These are phyloP conservation scores for Raffaelea ambrosiae DNA, from an alignment of 2,329 filamentous ascomycete genomes.

Conservation along the genomic window DNA sequence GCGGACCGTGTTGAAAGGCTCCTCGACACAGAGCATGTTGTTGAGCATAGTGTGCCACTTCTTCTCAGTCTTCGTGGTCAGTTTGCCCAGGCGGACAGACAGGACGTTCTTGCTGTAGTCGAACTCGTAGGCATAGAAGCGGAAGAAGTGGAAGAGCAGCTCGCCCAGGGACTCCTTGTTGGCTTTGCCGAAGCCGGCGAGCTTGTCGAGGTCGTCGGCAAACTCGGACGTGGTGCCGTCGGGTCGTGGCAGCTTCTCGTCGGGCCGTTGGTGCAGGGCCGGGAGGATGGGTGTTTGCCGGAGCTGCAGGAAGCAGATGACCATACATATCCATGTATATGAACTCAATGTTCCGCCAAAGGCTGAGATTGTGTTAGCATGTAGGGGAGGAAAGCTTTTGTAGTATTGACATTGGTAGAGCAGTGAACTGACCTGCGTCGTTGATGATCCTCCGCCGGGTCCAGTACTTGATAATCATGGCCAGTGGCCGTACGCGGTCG, in stretches of 20 bases:
- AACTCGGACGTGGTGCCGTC: conserved; percentile 68
- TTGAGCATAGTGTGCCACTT: conserved; percentile 74
- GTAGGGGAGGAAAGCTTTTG: neutral
- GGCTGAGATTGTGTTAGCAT: conserved; percentile 39
- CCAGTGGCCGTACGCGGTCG: conserved; percentile 78
- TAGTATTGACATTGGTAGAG: no score
- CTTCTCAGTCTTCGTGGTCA: conserved; percentile 77
- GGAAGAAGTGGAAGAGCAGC: conserved; percentile 92
- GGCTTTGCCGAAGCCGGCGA: conserved; percentile 64
- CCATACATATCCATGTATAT: conserved; percentile 98
- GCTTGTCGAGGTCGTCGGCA: conserved; percentile 71
- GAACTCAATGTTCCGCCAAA: conserved; percentile 93
- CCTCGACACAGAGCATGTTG: conserved; percentile 87
- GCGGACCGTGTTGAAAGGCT: conserved; percentile 83
- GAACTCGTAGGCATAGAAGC: conserved; percentile 87
- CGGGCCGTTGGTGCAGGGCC: conserved; percentile 66
- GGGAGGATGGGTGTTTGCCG: conserved; percentile 78
- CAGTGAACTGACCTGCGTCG: conserved; percentile 69
- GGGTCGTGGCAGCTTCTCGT: conserved; percentile 50
- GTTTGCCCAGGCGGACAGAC: conserved; percentile 73
- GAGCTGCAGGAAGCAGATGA: conserved; percentile 90
- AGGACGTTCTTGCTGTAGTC: conserved; percentile 79
- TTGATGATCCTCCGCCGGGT: conserved; percentile 88
- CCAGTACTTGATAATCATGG: conserved; percentile 98
- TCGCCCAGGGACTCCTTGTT: conserved; percentile 80